These are phyloP conservation scores for Fusarium brachygibbosum DNA, from an alignment of 2,329 filamentous ascomycete species.

Conservation along the genomic window DNA sequence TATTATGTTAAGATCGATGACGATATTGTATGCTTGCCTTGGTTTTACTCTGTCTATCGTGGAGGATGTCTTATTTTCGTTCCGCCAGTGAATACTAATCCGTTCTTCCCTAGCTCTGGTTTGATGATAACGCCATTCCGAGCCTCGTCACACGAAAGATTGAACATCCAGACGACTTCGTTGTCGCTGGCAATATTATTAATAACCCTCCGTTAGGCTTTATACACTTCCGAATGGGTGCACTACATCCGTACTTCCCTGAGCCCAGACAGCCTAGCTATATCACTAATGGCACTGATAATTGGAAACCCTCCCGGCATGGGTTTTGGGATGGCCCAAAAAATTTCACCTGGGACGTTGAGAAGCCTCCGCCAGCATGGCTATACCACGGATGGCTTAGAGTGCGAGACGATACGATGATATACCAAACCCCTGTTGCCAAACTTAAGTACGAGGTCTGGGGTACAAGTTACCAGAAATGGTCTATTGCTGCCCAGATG, in stretches of 20 bases:
- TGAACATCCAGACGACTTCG: slow-evolving; percentile 4
- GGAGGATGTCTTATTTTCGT: no score
- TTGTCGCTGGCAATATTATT: slow-evolving; percentile 29
- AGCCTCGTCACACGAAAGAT: slow-evolving; percentile 16
- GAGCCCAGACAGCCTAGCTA: background rate
- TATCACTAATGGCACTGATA: slow-evolving; percentile 1
- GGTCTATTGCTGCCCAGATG: slow-evolving; percentile 24
- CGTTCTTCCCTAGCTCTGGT: slow-evolving; percentile 27
- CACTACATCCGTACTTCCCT: slow-evolving; percentile 25
- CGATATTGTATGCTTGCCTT: background rate
- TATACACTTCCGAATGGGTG: slow-evolving; percentile 27
- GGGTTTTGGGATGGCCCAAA: slow-evolving; percentile 15
- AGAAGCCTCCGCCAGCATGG: background rate
- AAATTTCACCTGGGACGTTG: background rate
- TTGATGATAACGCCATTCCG: slow-evolving; percentile 21
- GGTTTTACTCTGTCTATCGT: no score
- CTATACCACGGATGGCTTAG: slow-evolving; percentile 16
- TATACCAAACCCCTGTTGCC: slow-evolving; percentile 9
- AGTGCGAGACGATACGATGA: slow-evolving; percentile 14
- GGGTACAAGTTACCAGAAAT: slow-evolving; percentile 14
- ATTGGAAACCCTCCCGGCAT: slow-evolving; percentile 15
- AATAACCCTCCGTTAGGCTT: slow-evolving; percentile 31
- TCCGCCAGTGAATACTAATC: no score
- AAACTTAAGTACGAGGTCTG: slow-evolving; percentile 23
- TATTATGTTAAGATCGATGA: slow-evolving; percentile 1